These are phyloP conservation scores for Rhizoclosmatium sp. DNA, from an alignment of 192 early-diverging fungal species.

Conservation along the genomic window DNA sequence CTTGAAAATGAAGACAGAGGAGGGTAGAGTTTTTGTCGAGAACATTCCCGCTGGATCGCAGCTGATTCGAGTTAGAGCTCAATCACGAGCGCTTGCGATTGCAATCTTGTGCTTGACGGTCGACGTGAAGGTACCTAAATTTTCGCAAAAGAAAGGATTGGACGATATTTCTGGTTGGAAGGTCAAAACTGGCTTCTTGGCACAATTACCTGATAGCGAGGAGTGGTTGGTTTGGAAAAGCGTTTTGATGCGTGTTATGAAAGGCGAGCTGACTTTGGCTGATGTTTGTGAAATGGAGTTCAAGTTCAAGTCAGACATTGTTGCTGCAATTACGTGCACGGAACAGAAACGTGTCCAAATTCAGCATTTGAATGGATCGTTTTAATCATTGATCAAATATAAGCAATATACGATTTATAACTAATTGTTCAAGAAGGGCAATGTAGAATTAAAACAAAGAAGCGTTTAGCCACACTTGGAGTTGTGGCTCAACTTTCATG, in stretches of 20 bases:
- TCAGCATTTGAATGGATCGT: too few relatives aligned
- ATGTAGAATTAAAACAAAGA: too few relatives aligned
- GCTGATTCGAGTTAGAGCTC: neutral
- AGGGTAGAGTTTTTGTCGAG: neutral
- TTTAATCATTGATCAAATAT: too few relatives aligned
- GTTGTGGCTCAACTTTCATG: too few relatives aligned
- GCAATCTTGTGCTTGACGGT: neutral
- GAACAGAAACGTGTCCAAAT: neutral
- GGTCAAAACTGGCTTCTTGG: neutral
- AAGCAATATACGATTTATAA: too few relatives aligned
- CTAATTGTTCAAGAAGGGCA: too few relatives aligned
- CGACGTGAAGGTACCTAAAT: too few relatives aligned
- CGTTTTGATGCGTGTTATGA: neutral
- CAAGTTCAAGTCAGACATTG: constrained; percentile 4
- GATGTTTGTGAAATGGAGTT: neutral
- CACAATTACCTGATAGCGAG: neutral
- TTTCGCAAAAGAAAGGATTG: neutral
- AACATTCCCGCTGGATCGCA: neutral
- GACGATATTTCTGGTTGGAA: neutral
- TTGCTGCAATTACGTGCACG: neutral
- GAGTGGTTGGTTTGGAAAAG: neutral
- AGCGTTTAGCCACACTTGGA: too few relatives aligned
- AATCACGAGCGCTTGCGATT: constrained; percentile 3
- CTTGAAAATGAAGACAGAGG: constrained; percentile 20
- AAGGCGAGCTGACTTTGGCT: neutral